Conservation (phyloP, 164 flowering plant genomes). For the Aristolochia contorta region DNA sequence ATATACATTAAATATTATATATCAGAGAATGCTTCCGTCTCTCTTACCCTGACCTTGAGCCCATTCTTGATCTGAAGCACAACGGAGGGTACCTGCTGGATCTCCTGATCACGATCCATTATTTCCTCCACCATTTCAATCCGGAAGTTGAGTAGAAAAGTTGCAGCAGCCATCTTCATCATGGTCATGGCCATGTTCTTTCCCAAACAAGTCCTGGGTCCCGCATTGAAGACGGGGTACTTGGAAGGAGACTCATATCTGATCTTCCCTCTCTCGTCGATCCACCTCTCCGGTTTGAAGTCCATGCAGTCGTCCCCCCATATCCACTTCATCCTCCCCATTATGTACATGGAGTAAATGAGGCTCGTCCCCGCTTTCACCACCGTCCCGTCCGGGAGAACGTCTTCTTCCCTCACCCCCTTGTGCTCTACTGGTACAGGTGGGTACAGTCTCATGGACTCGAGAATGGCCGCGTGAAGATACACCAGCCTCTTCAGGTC, state of each 20-base stretch:
- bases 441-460: slow-evolving; percentile 36
- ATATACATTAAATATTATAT: too few relatives aligned
- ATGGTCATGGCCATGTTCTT: slow-evolving; percentile 30
- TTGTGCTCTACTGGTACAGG: slow-evolving; percentile 28
- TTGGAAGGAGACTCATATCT: slow-evolving; percentile 17
- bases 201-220: slow-evolving; percentile 41
- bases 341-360: slow-evolving; percentile 13
- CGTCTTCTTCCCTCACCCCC: slow-evolving; percentile 10
- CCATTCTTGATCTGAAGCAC: slow-evolving; percentile 12
- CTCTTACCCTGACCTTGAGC: background rate
- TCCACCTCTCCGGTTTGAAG: slow-evolving; percentile 46
- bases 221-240: slow-evolving; percentile 22
- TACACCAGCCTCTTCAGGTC: slow-evolving; percentile 17
- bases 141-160: slow-evolving; percentile 18
- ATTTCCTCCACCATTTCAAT: slow-evolving; percentile 23
- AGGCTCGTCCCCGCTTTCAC: slow-evolving; percentile 14
- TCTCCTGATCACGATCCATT: too few relatives aligned
- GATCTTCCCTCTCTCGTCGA: slow-evolving; percentile 19
- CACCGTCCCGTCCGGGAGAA: slow-evolving; percentile 32
- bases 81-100: slow-evolving; percentile 10
- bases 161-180: slow-evolving; percentile 26
- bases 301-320: slow-evolving; percentile 47
- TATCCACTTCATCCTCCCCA: slow-evolving; percentile 31
- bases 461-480: slow-evolving; percentile 31
- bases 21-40: background rate